Base-by-base conservation (phyloP, 352 stramenopile genomes). In the Pythium myriotylum region DNA sequence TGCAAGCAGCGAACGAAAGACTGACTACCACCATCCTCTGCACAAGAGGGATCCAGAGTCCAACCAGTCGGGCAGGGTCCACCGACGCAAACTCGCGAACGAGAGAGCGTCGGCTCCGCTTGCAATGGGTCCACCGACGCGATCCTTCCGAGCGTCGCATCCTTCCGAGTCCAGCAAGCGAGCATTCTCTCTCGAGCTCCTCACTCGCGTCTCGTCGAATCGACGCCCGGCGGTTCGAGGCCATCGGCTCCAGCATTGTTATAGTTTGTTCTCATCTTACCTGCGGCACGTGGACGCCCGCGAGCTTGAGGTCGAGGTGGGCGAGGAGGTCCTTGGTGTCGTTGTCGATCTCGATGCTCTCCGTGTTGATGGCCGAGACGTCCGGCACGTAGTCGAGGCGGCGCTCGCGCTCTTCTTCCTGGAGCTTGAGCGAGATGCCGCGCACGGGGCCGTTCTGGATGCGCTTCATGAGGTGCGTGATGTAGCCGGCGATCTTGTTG, bases 401-500 rank as follows among this genome's bases (percentile, higher is more conserved):
- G 47, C 97, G 89, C 81, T 99, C 97, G 67, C 98, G 91, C 87
- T 99, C 98, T 84, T 99, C 97, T 82, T 99, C 98, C 87, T 99
- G 98, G 41, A 99, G 84, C 89, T 99, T 99, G 62, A 99, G 89
- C 61, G 97, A 99, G 80, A 99, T 99, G 85, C 97, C 97, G 73
- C 97, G 94, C 65, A 99, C 97, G 62, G 98, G 97, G 73, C 97
- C 98, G 76, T 98, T 96, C 77, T 98, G 91, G 88, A 99, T 99
- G 80, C 98, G 95, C 92, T 99, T 99, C 97, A 99, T 99, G 49
- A 99, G 87, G 79, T 99, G 97, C 68, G 97, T 99, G 73, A 99
- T 98, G 89, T 99, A 99, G 62, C 97, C 97, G 32, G 97, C 97
- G 73, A 99, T 99, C 92, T 99, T 99, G 92, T 99, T 99, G 71